A percentile compares a stretch with the other conserved stretches of the same genome.
These are phyloP conservation scores for Mycena maculata DNA, from an alignment of 768 basidiomycete species.

Conservation along the genomic window DNA sequence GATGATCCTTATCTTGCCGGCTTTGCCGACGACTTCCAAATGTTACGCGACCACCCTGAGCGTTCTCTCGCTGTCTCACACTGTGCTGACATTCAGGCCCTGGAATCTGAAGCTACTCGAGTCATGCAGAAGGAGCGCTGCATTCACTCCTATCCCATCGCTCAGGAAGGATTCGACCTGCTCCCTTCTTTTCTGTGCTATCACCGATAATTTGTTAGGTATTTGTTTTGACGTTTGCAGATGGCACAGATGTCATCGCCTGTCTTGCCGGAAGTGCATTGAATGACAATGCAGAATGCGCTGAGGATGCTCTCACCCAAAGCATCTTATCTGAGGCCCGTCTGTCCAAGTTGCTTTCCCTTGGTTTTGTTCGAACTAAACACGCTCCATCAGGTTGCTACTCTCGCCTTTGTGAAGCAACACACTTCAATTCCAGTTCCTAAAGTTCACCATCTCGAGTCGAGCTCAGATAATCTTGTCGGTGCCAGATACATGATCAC, in stretches of 20 bases:
- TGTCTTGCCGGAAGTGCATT: not conserved
- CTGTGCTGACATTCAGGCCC: not conserved
- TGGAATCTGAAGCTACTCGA: not conserved
- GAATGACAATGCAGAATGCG: not conserved
- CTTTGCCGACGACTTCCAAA: not conserved
- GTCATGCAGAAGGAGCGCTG: not conserved
- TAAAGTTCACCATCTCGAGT: constrained; percentile 5
- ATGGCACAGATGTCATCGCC: not conserved
- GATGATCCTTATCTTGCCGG: not conserved
- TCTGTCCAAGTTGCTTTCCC: not conserved
- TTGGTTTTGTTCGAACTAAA: not conserved
- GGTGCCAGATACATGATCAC: constrained; percentile 22
- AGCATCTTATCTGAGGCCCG: not conserved
- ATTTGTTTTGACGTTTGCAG: not conserved
- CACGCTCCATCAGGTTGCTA: constrained; percentile 1
- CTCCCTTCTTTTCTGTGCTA: not conserved
- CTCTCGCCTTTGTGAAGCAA: not conserved
- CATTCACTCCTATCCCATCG: not conserved
- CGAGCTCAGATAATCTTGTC: constrained; percentile 1
- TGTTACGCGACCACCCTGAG: constrained; percentile 1
- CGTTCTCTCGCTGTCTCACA: not conserved
- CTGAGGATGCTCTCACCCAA: not conserved
- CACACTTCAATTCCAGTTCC: constrained; percentile 23
- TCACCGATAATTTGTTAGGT: not conserved
- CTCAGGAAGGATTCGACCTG: not conserved